A percentile compares a stretch with the other conserved stretches of the same genome.
These are phyloP conservation scores for Glycyrrhiza uralensis DNA, from an alignment of 306 rosid genomes.

Conservation along the genomic window DNA sequence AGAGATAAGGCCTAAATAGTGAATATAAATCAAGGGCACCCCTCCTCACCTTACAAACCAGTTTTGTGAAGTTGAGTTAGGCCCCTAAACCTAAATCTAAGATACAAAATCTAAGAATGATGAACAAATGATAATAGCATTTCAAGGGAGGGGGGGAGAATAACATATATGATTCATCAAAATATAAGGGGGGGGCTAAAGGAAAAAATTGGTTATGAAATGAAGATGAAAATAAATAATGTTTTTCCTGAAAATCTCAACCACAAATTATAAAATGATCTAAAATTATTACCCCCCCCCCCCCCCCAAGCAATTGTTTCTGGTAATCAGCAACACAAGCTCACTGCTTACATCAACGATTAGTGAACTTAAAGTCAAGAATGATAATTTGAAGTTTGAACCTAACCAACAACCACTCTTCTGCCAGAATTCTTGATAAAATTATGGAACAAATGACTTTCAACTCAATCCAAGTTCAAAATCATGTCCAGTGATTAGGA, in stretches of 20 bases:
- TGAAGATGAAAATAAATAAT: not conserved
- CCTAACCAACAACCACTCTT: not conserved
- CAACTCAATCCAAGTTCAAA: constrained; percentile 13
- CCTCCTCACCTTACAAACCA: too few relatives aligned
- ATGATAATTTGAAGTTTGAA: constrained; percentile 6
- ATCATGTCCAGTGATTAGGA: not conserved
- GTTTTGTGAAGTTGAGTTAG: too few relatives aligned
- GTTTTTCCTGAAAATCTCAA: not conserved
- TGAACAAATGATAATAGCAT: not conserved
- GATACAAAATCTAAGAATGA: too few relatives aligned
- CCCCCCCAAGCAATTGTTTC: not conserved
- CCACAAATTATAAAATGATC: not conserved
- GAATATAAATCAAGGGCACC: too few relatives aligned
- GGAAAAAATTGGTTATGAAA: not conserved
- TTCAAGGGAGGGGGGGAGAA: not conserved
- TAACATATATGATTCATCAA: not conserved
- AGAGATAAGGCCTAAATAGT: not conserved
- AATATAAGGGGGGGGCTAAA: not conserved
- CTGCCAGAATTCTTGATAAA: constrained; percentile 5
- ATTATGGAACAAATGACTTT: constrained; percentile 7
- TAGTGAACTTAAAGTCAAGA: not conserved
- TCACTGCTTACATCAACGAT: not conserved
- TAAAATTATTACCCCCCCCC: too few relatives aligned
- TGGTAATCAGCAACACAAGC: not conserved
- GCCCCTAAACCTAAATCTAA: too few relatives aligned